These are phyloP conservation scores for Immersiporthe knoxdaviesiana DNA, from an alignment of 2,329 filamentous ascomycete species.

Conservation along the genomic window DNA sequence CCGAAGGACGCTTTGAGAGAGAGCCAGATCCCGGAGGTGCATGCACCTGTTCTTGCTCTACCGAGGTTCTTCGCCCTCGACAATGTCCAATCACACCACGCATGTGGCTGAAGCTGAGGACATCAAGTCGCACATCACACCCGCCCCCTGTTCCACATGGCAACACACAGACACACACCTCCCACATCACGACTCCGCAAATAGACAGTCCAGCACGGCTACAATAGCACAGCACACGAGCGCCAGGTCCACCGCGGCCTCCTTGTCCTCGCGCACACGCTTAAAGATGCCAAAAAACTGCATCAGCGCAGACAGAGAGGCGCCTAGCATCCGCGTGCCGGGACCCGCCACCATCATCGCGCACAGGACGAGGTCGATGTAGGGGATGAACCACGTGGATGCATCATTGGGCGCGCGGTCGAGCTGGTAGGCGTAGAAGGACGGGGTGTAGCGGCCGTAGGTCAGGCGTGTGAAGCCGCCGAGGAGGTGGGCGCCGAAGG, in stretches of 20 bases:
- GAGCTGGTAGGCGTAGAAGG: constrained; percentile 34
- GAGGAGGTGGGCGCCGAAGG: constrained; percentile 27
- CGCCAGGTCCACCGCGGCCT: constrained; percentile 18
- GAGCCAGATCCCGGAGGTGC: background rate
- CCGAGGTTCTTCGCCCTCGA: background rate
- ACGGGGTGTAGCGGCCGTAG: constrained; percentile 33
- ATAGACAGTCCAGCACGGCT: constrained; percentile 5
- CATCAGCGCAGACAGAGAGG: constrained; percentile 23
- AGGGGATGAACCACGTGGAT: constrained; percentile 31
- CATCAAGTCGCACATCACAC: background rate
- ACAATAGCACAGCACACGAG: constrained; percentile 14
- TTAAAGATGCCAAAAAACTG: constrained; percentile 31
- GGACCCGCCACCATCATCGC: constrained; percentile 23
- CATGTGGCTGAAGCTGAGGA: background rate
- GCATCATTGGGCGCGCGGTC: constrained; percentile 33
- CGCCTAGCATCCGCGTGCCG: constrained; percentile 16
- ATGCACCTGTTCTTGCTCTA: background rate
- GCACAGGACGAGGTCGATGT: constrained; percentile 28
- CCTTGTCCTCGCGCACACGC: constrained; percentile 22
- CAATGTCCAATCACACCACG: background rate
- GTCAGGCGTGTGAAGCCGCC: constrained; percentile 33
- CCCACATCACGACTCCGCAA: background rate
- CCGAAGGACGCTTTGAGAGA: background rate
- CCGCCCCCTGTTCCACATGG: background rate
- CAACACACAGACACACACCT: too few species aligned